Conservation (phyloP, 2,329 filamentous ascomycete genomes). For the Metarhizium brunneum region DNA sequence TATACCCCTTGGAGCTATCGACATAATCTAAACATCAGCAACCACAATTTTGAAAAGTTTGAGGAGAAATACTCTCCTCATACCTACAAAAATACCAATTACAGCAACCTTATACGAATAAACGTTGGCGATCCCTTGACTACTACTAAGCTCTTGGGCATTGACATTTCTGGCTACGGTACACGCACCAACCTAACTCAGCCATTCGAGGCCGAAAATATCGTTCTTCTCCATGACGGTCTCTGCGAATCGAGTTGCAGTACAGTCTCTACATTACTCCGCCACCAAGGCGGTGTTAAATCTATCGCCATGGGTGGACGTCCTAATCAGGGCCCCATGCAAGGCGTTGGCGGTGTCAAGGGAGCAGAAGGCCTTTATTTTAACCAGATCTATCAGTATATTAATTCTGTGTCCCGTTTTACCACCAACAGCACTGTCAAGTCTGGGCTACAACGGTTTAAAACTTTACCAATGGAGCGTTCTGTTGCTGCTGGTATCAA, state of each 20-base stretch:
- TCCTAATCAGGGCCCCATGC: conserved; percentile 36
- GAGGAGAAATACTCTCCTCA: conserved; percentile 33
- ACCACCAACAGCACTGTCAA: conserved; percentile 17
- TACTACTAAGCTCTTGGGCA: conserved; percentile 25
- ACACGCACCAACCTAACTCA: conserved; percentile 24
- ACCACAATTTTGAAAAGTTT: conserved; percentile 39
- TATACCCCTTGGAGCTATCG: conserved; percentile 42
- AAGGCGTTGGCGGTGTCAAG: conserved; percentile 45
- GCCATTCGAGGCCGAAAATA: conserved; percentile 48
- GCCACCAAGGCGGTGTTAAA: conserved; percentile 40
- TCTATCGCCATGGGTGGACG: conserved; percentile 41
- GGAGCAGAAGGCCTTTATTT: conserved; percentile 33
- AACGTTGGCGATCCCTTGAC: conserved; percentile 34
- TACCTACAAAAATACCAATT: conserved; percentile 38
- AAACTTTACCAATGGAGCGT: conserved; percentile 21
- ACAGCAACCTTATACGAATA: conserved; percentile 43
- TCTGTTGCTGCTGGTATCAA: conserved; percentile 25
- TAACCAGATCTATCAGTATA: conserved; percentile 12
- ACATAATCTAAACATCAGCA: conserved; percentile 37
- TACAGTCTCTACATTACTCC: conserved; percentile 45
- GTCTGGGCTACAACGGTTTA: conserved; percentile 22
- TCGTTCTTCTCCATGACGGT: conserved; percentile 49
- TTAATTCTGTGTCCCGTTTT: conserved; percentile 2
- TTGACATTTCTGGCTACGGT: conserved; percentile 37
- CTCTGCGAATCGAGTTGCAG: conserved; percentile 50